Evolutionary conservation across 2,329 filamentous ascomycete genomes (phyloP), one percentile per base, ranked within the genome.

Genomic region (Xylaria polymorpha): DNA sequence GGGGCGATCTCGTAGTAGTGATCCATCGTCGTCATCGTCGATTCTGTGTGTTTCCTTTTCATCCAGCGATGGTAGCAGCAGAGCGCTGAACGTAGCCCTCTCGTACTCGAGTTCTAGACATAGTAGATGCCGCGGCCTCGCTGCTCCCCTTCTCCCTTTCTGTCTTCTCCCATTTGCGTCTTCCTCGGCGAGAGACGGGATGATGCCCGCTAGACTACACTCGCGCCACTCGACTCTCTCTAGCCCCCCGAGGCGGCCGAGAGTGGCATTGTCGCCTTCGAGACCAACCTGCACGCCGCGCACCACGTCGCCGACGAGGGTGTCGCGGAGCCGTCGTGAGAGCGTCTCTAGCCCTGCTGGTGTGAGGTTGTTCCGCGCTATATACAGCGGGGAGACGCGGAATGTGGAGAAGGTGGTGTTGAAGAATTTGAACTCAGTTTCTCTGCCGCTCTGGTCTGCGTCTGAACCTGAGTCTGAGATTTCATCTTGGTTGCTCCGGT

Each of bases 381-480:
- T 67, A 74, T 85, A 83, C 0, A 90, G 79, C 1, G 87, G 86
- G 0, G 87, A 88, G 2, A 84, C 82, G 56, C 86, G 85, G 73
- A 88, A 84, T 6, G 84, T 84, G 3, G 87, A 86, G 71, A 88
- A 89, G 15, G 86, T 88, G 0, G 85, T 88, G 79, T 87, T 86
- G 80, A 87, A 87, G 76, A 90, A 85, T 2, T 83, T 82, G 29
- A 81, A 68, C 4, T 25, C 39, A 7, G 29, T n/a, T 20, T 46
- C 58, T 46, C 32, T 41, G 15, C 51, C 50, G 14, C 66, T 48
- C 14, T 60, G 6, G 9, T 70, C 61, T 29, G 50, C 35, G 12
- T 69, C 64, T 15, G 66, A 51, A 4, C 22, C 35, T 1, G 20
- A 22, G 43, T 56, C 41, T 7, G 44, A 48, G 55, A 18, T 41